A percentile compares a stretch with the other conserved stretches of the same genome.
phyloP scores from a whole-genome alignment of 2,329 filamentous ascomycete species.

The Blumeriella jaapii region DNA sequence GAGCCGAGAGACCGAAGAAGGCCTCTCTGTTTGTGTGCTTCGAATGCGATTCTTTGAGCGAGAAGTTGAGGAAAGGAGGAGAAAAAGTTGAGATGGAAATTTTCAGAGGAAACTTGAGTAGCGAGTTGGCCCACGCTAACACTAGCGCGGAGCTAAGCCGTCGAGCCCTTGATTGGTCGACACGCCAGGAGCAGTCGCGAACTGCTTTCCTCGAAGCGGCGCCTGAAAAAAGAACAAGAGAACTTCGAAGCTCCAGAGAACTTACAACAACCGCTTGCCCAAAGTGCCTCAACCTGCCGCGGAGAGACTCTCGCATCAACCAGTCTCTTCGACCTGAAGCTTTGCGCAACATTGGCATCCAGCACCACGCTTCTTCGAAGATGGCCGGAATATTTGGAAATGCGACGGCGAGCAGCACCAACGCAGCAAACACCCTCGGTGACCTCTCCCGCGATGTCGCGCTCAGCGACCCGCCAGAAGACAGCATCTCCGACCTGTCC shows the following conservation, averaged over 20 bases:
- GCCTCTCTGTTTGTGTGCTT: constrained; percentile 85
- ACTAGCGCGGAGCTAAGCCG: constrained; percentile 5
- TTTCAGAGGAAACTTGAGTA: constrained; percentile 5
- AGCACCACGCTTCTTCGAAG: too few species aligned
- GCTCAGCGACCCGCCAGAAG: constrained; percentile 66
- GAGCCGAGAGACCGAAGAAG: constrained; percentile 30
- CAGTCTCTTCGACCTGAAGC: too few species aligned
- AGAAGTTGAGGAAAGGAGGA: constrained; percentile 50
- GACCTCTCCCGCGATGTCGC: constrained; percentile 85
- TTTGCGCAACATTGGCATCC: too few species aligned
- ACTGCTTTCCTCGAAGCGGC: constrained; percentile 6
- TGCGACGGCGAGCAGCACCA: constrained; percentile 35
- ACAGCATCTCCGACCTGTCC: constrained; percentile 77
- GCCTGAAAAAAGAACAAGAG: constrained; percentile 6
- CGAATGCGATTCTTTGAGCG: constrained; percentile 99
- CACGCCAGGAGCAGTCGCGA: constrained; percentile 8
- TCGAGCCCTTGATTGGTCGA: background rate
- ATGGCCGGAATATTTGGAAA: constrained; percentile 57
- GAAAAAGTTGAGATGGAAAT: constrained; percentile 11
- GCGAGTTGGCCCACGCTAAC: background rate
- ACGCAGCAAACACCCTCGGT: constrained; percentile 63
- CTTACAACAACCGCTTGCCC: too few species aligned
- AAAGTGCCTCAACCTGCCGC: too few species aligned
- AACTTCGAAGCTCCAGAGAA: too few species aligned
- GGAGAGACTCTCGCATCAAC: too few species aligned